Conservation (phyloP, 805 yeast species). For the Lipomyces japonicus region DNA sequence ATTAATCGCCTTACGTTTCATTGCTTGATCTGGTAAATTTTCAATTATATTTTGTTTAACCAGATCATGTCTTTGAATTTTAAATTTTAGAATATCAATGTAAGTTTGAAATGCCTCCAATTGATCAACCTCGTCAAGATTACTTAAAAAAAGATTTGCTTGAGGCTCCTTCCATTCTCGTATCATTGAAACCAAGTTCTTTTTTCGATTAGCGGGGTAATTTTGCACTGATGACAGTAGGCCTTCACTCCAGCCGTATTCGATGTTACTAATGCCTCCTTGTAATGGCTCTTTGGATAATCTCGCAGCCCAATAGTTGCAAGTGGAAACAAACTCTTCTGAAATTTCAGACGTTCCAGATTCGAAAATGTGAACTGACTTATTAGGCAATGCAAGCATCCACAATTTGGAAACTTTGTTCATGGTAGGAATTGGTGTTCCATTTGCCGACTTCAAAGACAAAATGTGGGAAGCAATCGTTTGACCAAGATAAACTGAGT, state of each 20-base stretch:
- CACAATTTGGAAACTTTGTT: conserved; percentile 44
- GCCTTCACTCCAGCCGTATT: conserved; percentile 65
- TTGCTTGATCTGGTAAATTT: conserved; percentile 34
- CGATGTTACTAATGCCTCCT: conserved; percentile 65
- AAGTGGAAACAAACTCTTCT: conserved; percentile 62
- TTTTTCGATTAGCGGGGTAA: not conserved
- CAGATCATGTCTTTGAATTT: conserved; percentile 45
- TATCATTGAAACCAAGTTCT: not conserved
- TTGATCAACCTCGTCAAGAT: conserved; percentile 40
- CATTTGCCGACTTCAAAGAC: not conserved
- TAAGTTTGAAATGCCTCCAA: conserved; percentile 42
- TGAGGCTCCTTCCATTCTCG: conserved; percentile 9
- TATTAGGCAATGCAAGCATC: conserved; percentile 54
- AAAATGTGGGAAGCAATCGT: conserved; percentile 41
- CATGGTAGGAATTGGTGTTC: not conserved
- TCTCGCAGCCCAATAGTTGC: conserved; percentile 89
- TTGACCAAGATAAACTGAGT: conserved; percentile 50
- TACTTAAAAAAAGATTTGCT: conserved; percentile 33
- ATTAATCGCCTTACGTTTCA: conserved; percentile 32
- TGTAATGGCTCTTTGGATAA: conserved; percentile 74
- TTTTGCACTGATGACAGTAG: not conserved
- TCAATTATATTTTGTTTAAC: conserved; percentile 40
- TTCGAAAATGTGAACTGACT: conserved; percentile 52
- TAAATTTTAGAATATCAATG: conserved; percentile 40
- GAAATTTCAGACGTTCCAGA: conserved; percentile 68